Evolutionary conservation across 1,284 basidiomycete species (phyloP), one percentile per base, ranked within the genome.

Genomic region (Ceratobasidium theobromae): DNA sequence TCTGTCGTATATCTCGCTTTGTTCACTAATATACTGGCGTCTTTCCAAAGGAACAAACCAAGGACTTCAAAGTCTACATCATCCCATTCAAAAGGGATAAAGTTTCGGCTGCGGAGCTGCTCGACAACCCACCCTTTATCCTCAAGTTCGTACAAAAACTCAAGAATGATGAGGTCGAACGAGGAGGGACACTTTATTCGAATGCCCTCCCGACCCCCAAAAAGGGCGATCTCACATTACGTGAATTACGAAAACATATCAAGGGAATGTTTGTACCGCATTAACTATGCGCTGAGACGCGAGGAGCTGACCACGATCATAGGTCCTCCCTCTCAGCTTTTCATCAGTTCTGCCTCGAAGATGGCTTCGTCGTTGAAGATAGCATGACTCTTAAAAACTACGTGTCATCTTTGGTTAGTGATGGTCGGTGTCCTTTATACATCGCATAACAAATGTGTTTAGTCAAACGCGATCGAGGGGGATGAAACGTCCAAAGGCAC

Each of bases 71-170:
- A 4, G 18, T 53, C 25, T 53, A 53, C n/a, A n/a, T 53, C 27
- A 53, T 30, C 18, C 32, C 51, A 18, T 53, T 53, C 51, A 30
- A 53, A 33, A 25, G n/a, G 9, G 27, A 25, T 12, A 28, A 28
- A n/a, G 33, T 30, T 30, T 53, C 51, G 9, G 51, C 30, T 18
- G 14, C 30, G 12, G 51, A 32, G 32, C 14, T 33, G 18, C 51
- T 53, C 51, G 30, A 53, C 30, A 53, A 53, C 27, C 51, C 51
- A 8, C 51, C 51, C 9, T 53, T 53, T n/a, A 30, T 53, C 18
- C 51, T 53, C 4, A 53, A 53, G 30, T 53, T 53, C 18, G 51
- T 33, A 16, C 27, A 53, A 18, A 53, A 33, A 30, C 51, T 53
- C 28, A 33, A 53, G 32, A 30, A n/a, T 4, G 30, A 33, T 9